These are phyloP conservation scores for Ascochyta clinopodiicola DNA, from an alignment of 2,329 filamentous ascomycete species.

Conservation along the genomic window DNA sequence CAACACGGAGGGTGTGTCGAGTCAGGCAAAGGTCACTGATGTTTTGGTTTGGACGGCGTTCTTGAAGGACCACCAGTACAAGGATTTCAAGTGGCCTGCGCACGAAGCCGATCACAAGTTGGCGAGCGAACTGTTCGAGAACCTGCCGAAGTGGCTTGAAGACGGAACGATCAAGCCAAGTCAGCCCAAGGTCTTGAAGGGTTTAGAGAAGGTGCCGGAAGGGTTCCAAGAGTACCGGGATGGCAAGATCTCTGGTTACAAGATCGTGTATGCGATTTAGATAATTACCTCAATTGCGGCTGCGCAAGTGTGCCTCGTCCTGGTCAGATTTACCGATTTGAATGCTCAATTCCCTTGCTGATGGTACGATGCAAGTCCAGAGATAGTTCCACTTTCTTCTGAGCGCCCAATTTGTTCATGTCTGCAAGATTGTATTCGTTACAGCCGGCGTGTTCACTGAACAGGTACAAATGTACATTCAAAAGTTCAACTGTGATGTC, in stretches of 20 bases:
- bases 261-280: slow-evolving; percentile 50
- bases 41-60: slow-evolving; percentile 56
- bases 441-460: no score
- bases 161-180: slow-evolving; percentile 48
- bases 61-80: slow-evolving; percentile 50
- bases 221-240: slow-evolving; percentile 51
- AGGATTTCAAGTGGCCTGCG: slow-evolving; percentile 48
- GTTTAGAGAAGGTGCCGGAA: slow-evolving; percentile 41
- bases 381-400: no score
- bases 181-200: slow-evolving; percentile 35
- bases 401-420: no score
- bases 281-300: neutral
- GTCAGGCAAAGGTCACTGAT: slow-evolving; percentile 47
- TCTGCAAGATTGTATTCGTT: no score
- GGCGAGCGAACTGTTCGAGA: slow-evolving; percentile 47
- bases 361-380: no score
- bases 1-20: slow-evolving; percentile 46
- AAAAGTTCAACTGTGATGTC: no score
- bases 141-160: slow-evolving; percentile 45
- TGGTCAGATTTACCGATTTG: no score
- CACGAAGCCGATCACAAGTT: slow-evolving; percentile 49
- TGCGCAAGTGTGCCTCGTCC: no score
- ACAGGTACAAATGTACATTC: no score
- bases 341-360: no score
- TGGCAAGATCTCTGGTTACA: slow-evolving; percentile 50